phyloP scores from a whole-genome alignment of 176 grass and related monocot species.

The bread wheat (Triticum aestivum) region IWGSC_CS_RefSeq_v2.1 NC_057796.1:77009409-77009908 shows the following conservation, averaged over 20 bases:
- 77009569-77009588: slow-evolving; percentile 21
- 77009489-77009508: slow-evolving; percentile 39
- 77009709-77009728: slow-evolving; percentile 32
- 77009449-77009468: slow-evolving; percentile 52
- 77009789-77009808: neutral
- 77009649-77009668: slow-evolving; percentile 45
- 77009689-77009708: slow-evolving; percentile 52
- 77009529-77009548: slow-evolving; percentile 53
- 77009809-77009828: neutral
- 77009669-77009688: slow-evolving; percentile 42
- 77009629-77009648: slow-evolving; percentile 28
- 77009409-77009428: slow-evolving; percentile 41
- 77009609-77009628: neutral
- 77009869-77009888: neutral
- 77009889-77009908: neutral
- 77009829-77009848: neutral
- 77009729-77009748: slow-evolving; percentile 56
- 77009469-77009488: slow-evolving; percentile 43
- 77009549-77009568: slow-evolving; percentile 31
- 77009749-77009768: slow-evolving; percentile 8
- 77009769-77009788: neutral
- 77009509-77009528: slow-evolving; percentile 64
- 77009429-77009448: slow-evolving; percentile 36
- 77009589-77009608: slow-evolving; percentile 15
- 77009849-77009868: neutral